Percentiles rank a stretch among this genome's conserved stretches.
Conservation (phyloP, 2,329 filamentous ascomycete genomes). For the Colletotrichum noveboracense region DNA sequence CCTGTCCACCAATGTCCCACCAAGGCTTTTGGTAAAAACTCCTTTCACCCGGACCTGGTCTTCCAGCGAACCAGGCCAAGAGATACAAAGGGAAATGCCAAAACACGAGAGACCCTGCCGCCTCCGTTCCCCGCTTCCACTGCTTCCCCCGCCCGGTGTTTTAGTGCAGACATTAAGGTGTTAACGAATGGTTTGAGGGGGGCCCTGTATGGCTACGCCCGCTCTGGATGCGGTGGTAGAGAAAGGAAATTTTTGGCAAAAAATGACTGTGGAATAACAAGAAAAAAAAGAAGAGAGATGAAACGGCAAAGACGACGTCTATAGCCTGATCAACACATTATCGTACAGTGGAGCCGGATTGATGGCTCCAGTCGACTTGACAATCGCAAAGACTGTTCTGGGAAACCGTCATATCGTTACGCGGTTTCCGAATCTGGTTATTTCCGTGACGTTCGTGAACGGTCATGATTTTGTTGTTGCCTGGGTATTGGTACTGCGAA, state of each 20-base stretch:
- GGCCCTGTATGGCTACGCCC: neutral
- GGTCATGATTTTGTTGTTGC: constrained; percentile 11
- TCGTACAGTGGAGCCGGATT: constrained; percentile 1
- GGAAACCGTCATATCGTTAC: neutral
- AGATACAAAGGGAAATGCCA: neutral
- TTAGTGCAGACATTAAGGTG: constrained; percentile 9
- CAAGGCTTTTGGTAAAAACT: neutral
- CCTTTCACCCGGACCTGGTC: neutral
- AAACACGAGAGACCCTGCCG: neutral
- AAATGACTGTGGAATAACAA: neutral
- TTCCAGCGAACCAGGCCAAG: constrained; percentile 9
- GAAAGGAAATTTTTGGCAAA: neutral
- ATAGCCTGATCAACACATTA: constrained; percentile 6
- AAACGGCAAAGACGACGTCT: neutral
- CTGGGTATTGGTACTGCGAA: neutral
- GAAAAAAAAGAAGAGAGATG: neutral
- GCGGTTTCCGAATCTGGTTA: neutral
- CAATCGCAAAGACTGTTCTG: neutral
- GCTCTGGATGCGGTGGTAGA: neutral
- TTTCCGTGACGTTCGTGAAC: constrained; percentile 12
- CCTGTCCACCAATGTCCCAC: neutral
- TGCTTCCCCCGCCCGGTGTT: neutral
- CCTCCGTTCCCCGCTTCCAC: neutral
- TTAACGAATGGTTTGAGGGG: neutral
- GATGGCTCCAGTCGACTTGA: neutral